A percentile compares a stretch with the other conserved stretches of the same genome.
Conservation (phyloP, 352 stramenopile species). For the Phytophthora uliginosa region DNA sequence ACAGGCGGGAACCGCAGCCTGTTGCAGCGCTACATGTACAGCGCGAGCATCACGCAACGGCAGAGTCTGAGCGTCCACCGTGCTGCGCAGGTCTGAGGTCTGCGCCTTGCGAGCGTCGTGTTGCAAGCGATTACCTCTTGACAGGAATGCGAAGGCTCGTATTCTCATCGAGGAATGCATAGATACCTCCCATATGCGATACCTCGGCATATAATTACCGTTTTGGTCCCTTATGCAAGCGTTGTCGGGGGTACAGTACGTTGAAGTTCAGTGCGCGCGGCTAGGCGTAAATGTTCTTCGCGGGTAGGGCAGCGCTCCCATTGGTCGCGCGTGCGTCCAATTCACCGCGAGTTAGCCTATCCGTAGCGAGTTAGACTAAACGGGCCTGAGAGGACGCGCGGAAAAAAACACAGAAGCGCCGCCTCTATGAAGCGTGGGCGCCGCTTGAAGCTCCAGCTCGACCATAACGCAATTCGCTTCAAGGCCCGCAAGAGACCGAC, state of each 20-base stretch:
- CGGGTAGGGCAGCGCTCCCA: constrained; percentile 7
- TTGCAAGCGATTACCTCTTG: background rate
- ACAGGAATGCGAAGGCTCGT: background rate
- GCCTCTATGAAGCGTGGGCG: constrained; percentile 24
- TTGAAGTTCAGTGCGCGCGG: constrained; percentile 40
- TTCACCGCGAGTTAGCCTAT: background rate
- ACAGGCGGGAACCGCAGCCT: background rate
- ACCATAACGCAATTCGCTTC: constrained; percentile 40
- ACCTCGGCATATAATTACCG: too few relatives aligned
- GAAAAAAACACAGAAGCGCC: constrained; percentile 21
- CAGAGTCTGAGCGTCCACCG: background rate
- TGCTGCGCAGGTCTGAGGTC: background rate
- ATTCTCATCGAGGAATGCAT: background rate
- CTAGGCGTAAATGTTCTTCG: constrained; percentile 31
- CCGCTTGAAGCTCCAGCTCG: background rate
- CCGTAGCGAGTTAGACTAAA: constrained; percentile 4
- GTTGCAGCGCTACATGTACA: background rate
- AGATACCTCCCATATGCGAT: background rate
- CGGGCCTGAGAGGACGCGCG: constrained; percentile 12
- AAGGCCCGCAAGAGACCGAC: constrained; percentile 12
- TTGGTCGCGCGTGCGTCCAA: background rate
- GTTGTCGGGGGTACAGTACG: background rate
- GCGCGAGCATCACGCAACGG: background rate
- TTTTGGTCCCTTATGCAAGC: background rate
- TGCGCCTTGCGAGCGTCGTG: background rate